Evolutionary conservation across 1,139 yeast genomes (phyloP).

Genomic region (Geotrichum macrosporum): DNA sequence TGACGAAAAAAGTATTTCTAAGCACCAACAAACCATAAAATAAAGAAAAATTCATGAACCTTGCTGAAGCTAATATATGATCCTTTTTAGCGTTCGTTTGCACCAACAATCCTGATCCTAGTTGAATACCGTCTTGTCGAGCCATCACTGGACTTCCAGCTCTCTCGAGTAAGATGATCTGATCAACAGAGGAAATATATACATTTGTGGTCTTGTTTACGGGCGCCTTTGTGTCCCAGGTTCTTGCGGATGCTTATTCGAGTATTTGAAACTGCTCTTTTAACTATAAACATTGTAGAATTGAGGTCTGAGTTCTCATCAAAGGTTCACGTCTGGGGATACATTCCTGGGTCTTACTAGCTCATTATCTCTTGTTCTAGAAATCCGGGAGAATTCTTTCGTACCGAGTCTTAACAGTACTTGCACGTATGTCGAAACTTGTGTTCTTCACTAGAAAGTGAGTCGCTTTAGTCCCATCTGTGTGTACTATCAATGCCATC

Average conservation of each 20-base stretch:
- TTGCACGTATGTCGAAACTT: too few relatives aligned
- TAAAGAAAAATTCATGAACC: too few relatives aligned
- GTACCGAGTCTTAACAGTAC: too few relatives aligned
- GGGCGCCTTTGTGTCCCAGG: too few relatives aligned
- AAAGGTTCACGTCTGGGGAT: slow-evolving; percentile 84
- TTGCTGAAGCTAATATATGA: too few relatives aligned
- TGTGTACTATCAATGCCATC: too few relatives aligned
- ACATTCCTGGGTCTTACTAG: slow-evolving; percentile 89
- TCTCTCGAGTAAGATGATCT: slow-evolving; percentile 88
- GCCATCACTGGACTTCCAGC: slow-evolving; percentile 98
- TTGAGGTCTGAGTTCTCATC: slow-evolving; percentile 95
- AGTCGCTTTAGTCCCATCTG: slow-evolving; percentile 93
- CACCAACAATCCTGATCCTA: slow-evolving; percentile 93
- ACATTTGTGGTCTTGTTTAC: too few relatives aligned
- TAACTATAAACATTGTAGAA: slow-evolving; percentile 78
- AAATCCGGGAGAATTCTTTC: slow-evolving; percentile 91
- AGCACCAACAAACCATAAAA: too few relatives aligned
- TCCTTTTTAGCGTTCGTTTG: too few relatives aligned
- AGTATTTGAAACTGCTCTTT: too few relatives aligned
- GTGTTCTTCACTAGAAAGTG: slow-evolving; percentile 78
- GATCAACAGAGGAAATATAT: slow-evolving; percentile 77
- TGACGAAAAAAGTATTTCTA: too few relatives aligned
- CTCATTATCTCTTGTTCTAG: slow-evolving; percentile 90
- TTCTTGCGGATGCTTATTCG: too few relatives aligned
- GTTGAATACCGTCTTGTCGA: slow-evolving; percentile 65